phyloP scores from a whole-genome alignment of 768 basidiomycete species.

The Cyathus striatus region DNA sequence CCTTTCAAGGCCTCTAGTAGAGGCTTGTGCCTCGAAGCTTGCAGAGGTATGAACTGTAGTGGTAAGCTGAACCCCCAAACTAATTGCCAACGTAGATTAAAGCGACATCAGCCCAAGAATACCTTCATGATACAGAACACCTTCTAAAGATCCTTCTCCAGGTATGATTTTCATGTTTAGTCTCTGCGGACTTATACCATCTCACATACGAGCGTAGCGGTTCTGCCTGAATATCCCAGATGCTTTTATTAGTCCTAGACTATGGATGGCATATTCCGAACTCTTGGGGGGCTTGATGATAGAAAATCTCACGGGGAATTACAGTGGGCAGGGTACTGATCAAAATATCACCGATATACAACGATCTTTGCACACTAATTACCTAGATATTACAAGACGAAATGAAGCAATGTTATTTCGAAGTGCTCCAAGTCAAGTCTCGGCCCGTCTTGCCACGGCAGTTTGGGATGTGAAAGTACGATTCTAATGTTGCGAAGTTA shows the following conservation, averaged over 20 bases:
- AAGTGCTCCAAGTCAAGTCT: conserved; percentile 55
- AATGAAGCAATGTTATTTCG: conserved; percentile 81
- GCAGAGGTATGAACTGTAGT: conserved; percentile 43
- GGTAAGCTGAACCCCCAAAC: no score
- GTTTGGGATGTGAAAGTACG: conserved; percentile 47
- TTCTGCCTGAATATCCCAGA: conserved; percentile 69
- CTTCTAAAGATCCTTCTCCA: conserved; percentile 56
- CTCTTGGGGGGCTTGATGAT: conserved; percentile 44
- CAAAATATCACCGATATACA: conserved; percentile 38
- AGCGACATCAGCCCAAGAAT: conserved; percentile 46
- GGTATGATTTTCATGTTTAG: conserved; percentile 29
- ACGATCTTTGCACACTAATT: conserved; percentile 47
- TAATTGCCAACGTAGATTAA: conserved; percentile 41
- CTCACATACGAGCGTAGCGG: conserved; percentile 35
- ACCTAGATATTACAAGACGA: conserved; percentile 66
- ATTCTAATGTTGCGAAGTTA: background rate
- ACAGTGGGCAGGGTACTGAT: conserved; percentile 26
- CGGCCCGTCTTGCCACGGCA: conserved; percentile 57
- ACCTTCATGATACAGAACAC: conserved; percentile 46
- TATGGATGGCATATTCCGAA: conserved; percentile 53
- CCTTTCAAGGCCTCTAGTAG: conserved; percentile 62
- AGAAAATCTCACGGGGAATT: conserved; percentile 27
- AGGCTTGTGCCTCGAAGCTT: conserved; percentile 65
- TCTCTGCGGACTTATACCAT: conserved; percentile 1
- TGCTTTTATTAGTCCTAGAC: conserved; percentile 66